These are phyloP conservation scores for Paragyromitra xinjiangensis DNA, from an alignment of 495 filamentous ascomycete genomes.

Conservation along the genomic window DNA sequence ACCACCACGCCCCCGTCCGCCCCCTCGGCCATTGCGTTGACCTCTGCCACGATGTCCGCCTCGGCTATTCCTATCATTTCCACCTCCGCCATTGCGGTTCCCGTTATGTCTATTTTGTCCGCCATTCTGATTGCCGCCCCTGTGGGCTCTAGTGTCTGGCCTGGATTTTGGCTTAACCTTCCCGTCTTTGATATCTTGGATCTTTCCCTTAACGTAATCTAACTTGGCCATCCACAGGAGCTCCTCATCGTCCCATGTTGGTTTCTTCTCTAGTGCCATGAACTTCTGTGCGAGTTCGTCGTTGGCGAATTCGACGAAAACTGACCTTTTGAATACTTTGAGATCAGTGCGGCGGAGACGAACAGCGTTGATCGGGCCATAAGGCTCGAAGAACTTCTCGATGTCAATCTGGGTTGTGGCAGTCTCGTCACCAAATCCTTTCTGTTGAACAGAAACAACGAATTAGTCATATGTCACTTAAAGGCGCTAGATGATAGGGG, in stretches of 20 bases:
- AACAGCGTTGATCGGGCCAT: slow-evolving; percentile 80
- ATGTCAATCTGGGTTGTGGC: slow-evolving; percentile 86
- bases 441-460: slow-evolving; percentile 58
- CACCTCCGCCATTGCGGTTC: slow-evolving; percentile 57
- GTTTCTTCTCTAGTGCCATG: slow-evolving; percentile 78
- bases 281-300: slow-evolving; percentile 80
- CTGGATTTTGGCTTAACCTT: slow-evolving; percentile 61
- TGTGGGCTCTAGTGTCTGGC: slow-evolving; percentile 46
- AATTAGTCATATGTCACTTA: not conserved
- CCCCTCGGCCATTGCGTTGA: slow-evolving; percentile 56
- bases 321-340: slow-evolving; percentile 86
- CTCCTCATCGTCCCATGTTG: slow-evolving; percentile 77
- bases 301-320: slow-evolving; percentile 88
- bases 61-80: slow-evolving; percentile 61
- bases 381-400: slow-evolving; percentile 86
- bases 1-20: slow-evolving; percentile 51
- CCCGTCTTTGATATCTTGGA: slow-evolving; percentile 76
- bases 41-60: slow-evolving; percentile 58
- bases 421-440: slow-evolving; percentile 87
- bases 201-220: slow-evolving; percentile 83
- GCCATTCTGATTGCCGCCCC: slow-evolving; percentile 72
- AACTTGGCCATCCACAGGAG: slow-evolving; percentile 84
- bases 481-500: not conserved
- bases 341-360: slow-evolving; percentile 80
- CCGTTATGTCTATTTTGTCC: slow-evolving; percentile 70